phyloP scores from a whole-genome alignment of 176 grass and related monocot species.

The Melocanna baccifera region DNA sequence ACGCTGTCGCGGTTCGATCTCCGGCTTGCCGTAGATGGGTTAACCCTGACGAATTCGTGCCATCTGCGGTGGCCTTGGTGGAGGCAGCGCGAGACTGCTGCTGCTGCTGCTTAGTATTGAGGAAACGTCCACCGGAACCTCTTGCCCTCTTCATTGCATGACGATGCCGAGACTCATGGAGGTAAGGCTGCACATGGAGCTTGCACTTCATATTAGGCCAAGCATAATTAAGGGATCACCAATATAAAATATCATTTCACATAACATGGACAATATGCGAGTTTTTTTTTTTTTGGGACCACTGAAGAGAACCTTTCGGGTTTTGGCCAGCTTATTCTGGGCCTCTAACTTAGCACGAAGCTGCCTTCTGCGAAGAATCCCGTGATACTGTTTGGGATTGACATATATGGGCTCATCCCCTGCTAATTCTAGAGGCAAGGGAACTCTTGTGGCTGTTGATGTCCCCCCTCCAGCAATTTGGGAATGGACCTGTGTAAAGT shows the following conservation, averaged over 20 bases:
- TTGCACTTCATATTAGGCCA: not conserved
- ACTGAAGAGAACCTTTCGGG: constrained; percentile 50
- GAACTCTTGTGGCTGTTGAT: constrained; percentile 44
- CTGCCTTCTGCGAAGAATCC: constrained; percentile 79
- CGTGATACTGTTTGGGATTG: constrained; percentile 84
- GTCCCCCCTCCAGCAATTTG: constrained; percentile 25
- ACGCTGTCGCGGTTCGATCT: not conserved
- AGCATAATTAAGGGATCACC: not conserved
- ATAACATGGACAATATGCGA: not conserved
- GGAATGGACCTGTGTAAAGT: constrained; percentile 41
- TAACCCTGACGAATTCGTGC: constrained; percentile 12
- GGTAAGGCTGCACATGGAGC: constrained; percentile 58
- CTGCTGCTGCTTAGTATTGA: constrained; percentile 57
- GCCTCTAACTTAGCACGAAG: constrained; percentile 85
- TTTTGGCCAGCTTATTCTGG: constrained; percentile 58
- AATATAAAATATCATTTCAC: not conserved
- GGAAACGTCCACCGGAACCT: constrained; percentile 68
- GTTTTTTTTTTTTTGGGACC: not conserved
- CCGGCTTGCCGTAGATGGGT: constrained; percentile 15
- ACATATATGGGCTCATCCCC: constrained; percentile 76
- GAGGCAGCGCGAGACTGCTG: constrained; percentile 18
- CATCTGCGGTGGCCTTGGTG: not conserved
- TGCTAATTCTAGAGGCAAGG: constrained; percentile 65
- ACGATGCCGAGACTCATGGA: constrained; percentile 76
- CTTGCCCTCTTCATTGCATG: constrained; percentile 78